Base-by-base conservation (phyloP, 495 filamentous ascomycete species). In the Daldinia vernicosa region DNA sequence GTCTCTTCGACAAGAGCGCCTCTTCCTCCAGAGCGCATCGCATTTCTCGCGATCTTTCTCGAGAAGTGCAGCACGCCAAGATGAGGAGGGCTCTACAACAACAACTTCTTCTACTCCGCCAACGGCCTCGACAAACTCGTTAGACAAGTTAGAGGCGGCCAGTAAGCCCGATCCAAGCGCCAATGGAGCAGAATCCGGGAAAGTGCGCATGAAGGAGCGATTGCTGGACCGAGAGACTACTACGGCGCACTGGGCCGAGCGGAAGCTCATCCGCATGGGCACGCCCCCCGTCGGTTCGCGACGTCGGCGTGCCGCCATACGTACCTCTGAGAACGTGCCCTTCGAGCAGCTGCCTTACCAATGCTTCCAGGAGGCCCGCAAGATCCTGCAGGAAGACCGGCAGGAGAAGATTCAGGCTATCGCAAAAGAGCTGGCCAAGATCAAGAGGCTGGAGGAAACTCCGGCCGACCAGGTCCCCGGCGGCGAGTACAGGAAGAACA, bases 341-440 rank as follows among this genome's bases (percentile, higher is more conserved):
- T 98, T 99, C 80, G 91, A 95, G 79, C 91, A 94, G 76, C 81
- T 97, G 69, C 94, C 94, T 35, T 97, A 96, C 81, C 94, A 98
- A 84, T 95, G 92, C 77, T 99, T 97, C 86, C 95, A 99, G 80
- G 92, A 97, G 80, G 95, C 95, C 43, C 90, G 94, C 60, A 91
- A 92, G 74, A 78, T 98, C 37, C 84, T 99, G 47, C 84, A 85
- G 57, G 86, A 85, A 67, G 95, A 99, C 80, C 88, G 95, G 15
- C 81, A 89, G 60, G 88, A 96, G 80, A 99, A 98, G 81, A 62
- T 95, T 51, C 80, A 81, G 66, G 81, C 87, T 59, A 90, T 94
- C 56, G 79, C 84, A n/a, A 79, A 79, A 43, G 86, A 89, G 78
- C 77, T 84, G 54, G 85, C 86, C 67, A 83, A 83, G 76, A 88